A percentile compares a stretch with the other conserved stretches of the same genome.
Conservation (phyloP, 805 yeast species). For the Myxozyma monticola region DNA sequence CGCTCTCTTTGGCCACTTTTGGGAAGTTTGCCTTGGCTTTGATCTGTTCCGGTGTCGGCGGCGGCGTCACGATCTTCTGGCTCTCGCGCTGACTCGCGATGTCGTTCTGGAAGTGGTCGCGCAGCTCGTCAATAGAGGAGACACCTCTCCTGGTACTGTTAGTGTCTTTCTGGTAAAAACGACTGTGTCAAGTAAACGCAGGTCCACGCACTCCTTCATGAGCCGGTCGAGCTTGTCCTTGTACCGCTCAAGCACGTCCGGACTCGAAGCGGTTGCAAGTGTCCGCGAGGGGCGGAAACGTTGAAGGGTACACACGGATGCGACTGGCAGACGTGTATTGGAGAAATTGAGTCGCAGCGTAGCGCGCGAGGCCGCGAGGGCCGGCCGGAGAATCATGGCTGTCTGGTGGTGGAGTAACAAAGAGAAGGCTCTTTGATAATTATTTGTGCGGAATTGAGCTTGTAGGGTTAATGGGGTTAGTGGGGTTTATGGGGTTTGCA, state of each 20-base stretch:
- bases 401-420: too few species aligned
- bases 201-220: constrained; percentile 24
- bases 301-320: too few species aligned
- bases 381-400: neutral
- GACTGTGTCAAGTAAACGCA: neutral
- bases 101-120: constrained; percentile 60
- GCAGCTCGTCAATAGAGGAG: constrained; percentile 56
- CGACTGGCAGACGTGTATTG: neutral
- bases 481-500: too few species aligned
- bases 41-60: constrained; percentile 4
- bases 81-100: constrained; percentile 54
- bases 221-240: constrained; percentile 44
- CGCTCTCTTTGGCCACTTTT: constrained; percentile 40
- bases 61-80: constrained; percentile 41
- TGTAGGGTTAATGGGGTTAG: too few species aligned
- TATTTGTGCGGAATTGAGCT: too few species aligned
- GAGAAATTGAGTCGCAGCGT: neutral
- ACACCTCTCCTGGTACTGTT: constrained; percentile 42
- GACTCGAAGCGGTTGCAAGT: constrained; percentile 3
- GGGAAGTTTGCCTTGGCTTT: constrained; percentile 31
- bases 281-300: neutral
- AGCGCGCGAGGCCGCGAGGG: neutral
- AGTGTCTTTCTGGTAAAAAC: neutral
- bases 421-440: too few species aligned
- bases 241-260: constrained; percentile 43